These are phyloP conservation scores for Leptographium procerum DNA, from an alignment of 2,329 filamentous ascomycete genomes.

Conservation along the genomic window DNA sequence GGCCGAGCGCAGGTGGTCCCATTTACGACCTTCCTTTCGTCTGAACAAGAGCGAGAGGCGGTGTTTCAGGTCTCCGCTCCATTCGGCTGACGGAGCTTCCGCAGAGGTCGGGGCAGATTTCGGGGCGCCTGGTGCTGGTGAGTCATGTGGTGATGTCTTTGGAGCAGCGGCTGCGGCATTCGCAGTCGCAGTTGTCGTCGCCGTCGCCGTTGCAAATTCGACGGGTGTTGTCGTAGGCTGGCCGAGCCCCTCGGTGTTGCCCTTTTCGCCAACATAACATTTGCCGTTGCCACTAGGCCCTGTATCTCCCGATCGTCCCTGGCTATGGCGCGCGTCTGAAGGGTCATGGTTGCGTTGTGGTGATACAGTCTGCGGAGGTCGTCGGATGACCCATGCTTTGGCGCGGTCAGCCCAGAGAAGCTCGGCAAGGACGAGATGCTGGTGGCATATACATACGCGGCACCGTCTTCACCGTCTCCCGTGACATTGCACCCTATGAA, in stretches of 20 bases:
- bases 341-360: constrained; percentile 15
- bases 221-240: neutral
- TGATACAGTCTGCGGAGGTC: constrained; percentile 10
- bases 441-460: constrained; percentile 8
- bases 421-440: neutral
- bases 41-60: constrained; percentile 33
- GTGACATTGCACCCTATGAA: constrained; percentile 2
- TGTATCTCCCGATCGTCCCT: neutral
- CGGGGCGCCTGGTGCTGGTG: neutral
- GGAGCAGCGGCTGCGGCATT: neutral
- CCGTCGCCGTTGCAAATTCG: neutral
- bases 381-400: constrained; percentile 14
- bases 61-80: neutral
- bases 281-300: neutral
- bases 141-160: neutral
- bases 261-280: neutral
- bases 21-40: constrained; percentile 35
- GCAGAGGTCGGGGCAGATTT: neutral
- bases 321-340: constrained; percentile 6
- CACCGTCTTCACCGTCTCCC: constrained; percentile 7
- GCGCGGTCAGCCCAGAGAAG: neutral
- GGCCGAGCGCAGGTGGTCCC: constrained; percentile 47
- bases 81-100: neutral
- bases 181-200: neutral
- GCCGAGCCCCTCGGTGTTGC: neutral